A percentile compares a stretch with the other conserved stretches of the same genome.
These are phyloP conservation scores for Scutellaria barbata DNA, from an alignment of 257 asterid species.

Conservation along the genomic window DNA sequence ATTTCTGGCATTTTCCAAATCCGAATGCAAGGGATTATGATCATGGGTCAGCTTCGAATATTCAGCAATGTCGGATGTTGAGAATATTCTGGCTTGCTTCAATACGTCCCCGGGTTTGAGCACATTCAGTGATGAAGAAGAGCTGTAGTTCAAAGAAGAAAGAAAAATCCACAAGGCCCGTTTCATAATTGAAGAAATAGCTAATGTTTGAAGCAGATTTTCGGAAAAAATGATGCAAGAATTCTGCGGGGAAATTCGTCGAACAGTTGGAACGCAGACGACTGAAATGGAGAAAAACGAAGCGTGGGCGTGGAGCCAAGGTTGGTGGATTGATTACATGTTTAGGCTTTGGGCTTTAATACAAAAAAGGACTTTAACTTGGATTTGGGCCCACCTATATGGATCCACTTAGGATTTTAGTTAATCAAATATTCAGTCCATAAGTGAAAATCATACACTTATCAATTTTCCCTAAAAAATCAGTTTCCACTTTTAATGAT, in stretches of 20 bases:
- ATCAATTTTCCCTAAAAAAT: too few species aligned
- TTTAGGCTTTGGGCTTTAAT: background rate
- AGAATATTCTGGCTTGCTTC: slow-evolving; percentile 61
- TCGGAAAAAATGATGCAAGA: background rate
- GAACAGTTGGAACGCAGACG: slow-evolving; percentile 31
- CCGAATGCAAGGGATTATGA: slow-evolving; percentile 76
- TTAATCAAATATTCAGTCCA: too few species aligned
- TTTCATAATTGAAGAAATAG: slow-evolving; percentile 25
- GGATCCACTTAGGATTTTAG: too few species aligned
- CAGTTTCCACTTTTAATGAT: too few species aligned
- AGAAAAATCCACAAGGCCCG: slow-evolving; percentile 31
- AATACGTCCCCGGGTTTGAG: slow-evolving; percentile 56
- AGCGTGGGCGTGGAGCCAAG: background rate
- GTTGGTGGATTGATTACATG: too few species aligned
- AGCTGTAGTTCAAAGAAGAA: slow-evolving; percentile 27
- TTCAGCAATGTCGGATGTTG: slow-evolving; percentile 45
- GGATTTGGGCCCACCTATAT: too few species aligned
- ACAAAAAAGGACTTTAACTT: background rate
- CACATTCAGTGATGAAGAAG: slow-evolving; percentile 11
- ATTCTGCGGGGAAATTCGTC: slow-evolving; percentile 34
- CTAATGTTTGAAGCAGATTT: too few species aligned
- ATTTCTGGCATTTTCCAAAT: slow-evolving; percentile 53
- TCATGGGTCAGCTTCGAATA: slow-evolving; percentile 49
- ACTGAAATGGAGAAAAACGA: too few species aligned
- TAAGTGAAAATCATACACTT: too few species aligned